Evolutionary conservation across 306 rosid species (phyloP).

Genomic region (Cyclanthera cordifolia): DNA sequence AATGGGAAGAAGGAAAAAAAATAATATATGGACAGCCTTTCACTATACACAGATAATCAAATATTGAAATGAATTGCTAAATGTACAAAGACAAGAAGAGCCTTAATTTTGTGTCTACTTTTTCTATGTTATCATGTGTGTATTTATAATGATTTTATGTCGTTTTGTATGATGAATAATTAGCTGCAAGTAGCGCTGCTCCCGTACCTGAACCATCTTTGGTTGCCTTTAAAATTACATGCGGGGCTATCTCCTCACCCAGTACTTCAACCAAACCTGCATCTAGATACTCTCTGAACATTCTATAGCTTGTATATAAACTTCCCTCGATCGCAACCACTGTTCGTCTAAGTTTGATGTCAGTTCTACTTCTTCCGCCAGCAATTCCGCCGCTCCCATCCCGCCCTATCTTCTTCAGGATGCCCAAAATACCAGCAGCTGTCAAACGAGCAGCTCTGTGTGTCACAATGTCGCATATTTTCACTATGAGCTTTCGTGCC

Average conservation of each 20-base stretch:
- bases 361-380: slow-evolving; percentile 57
- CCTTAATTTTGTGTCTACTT: slow-evolving; percentile 25
- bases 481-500: slow-evolving; percentile 60
- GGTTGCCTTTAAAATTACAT: slow-evolving; percentile 58
- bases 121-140: slow-evolving; percentile 20
- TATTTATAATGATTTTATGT: slow-evolving; percentile 42
- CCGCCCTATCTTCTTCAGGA: slow-evolving; percentile 81
- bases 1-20: background rate
- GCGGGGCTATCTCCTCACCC: slow-evolving; percentile 64
- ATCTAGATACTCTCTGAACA: slow-evolving; percentile 64
- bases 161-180: slow-evolving; percentile 37
- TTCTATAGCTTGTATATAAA: slow-evolving; percentile 53
- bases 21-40: slow-evolving; percentile 6
- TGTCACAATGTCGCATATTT: slow-evolving; percentile 67
- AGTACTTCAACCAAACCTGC: slow-evolving; percentile 67
- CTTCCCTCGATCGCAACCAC: slow-evolving; percentile 68
- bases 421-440: slow-evolving; percentile 82
- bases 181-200: slow-evolving; percentile 78
- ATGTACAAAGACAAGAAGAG: slow-evolving; percentile 40
- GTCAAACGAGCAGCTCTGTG: slow-evolving; percentile 81
- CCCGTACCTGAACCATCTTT: slow-evolving; percentile 86
- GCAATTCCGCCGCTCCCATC: slow-evolving; percentile 79
- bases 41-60: slow-evolving; percentile 4
- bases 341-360: slow-evolving; percentile 47
- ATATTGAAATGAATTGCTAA: slow-evolving; percentile 41